Evolutionary conservation across 2,329 filamentous ascomycete genomes (phyloP).

Genomic region (Aquanectria penicillioides): DNA sequence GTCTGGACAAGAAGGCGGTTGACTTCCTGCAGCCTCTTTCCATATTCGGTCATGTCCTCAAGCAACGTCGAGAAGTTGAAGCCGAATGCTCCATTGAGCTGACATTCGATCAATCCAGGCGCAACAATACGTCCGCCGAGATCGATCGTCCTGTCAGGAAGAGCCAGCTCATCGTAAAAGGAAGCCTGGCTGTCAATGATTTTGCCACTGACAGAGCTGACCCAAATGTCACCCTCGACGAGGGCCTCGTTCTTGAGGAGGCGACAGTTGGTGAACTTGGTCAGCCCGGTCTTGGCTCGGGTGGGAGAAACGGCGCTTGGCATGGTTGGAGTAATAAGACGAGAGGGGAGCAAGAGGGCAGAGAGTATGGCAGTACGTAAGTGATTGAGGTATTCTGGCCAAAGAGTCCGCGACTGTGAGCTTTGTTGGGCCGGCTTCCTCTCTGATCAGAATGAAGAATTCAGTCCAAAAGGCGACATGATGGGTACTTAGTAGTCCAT

Average conservation of each 20-base stretch:
- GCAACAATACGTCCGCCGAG: slow-evolving; percentile 84
- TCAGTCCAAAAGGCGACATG: neutral
- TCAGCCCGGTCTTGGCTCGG: slow-evolving; percentile 66
- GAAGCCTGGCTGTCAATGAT: slow-evolving; percentile 76
- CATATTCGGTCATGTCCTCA: slow-evolving; percentile 74
- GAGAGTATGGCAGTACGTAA: too few species aligned
- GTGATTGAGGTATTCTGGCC: too few species aligned
- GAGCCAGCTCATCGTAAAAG: slow-evolving; percentile 74
- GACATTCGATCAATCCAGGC: slow-evolving; percentile 89
- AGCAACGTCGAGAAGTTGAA: slow-evolving; percentile 89
- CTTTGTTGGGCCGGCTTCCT: neutral
- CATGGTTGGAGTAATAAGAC: slow-evolving; percentile 48
- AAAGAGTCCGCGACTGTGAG: slow-evolving; percentile 13
- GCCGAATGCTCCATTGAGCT: slow-evolving; percentile 91
- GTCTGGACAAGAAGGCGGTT: slow-evolving; percentile 79
- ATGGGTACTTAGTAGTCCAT: slow-evolving; percentile 13
- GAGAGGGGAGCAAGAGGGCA: slow-evolving; percentile 8
- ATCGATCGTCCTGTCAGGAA: slow-evolving; percentile 80
- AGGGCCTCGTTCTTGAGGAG: slow-evolving; percentile 75
- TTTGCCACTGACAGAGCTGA: slow-evolving; percentile 82
- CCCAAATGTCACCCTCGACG: slow-evolving; percentile 85
- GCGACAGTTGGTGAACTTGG: slow-evolving; percentile 90
- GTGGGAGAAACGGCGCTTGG: slow-evolving; percentile 57
- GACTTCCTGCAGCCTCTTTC: slow-evolving; percentile 75
- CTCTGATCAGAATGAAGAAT: slow-evolving; percentile 9